Base-by-base conservation (phyloP, 1,284 basidiomycete species). In the Agaricales sp. region DNA sequence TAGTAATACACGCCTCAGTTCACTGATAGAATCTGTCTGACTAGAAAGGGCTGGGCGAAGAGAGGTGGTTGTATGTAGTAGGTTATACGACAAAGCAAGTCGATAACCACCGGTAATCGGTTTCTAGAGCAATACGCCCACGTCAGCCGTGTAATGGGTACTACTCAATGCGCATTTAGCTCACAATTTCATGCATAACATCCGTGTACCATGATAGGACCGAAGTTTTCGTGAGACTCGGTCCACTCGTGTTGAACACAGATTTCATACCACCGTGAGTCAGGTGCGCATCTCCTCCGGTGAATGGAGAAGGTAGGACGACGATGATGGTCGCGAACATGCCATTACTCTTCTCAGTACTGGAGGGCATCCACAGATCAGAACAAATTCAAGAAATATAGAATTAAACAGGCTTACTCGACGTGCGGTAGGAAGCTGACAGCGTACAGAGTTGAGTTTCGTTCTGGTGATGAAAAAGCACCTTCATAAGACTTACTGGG, bases 121-220 rank as follows among this genome's bases (percentile, higher is more conserved):
- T 50, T 72, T n/a, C n/a, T n/a, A n/a, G n/a, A n/a, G n/a, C n/a
- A n/a, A n/a, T n/a, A n/a, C n/a, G n/a, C n/a, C n/a, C n/a, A n/a
- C n/a, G n/a, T n/a, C n/a, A n/a, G n/a, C n/a, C n/a, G n/a, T n/a
- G n/a, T n/a, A n/a, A n/a, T n/a, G n/a, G n/a, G n/a, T n/a, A n/a
- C n/a, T n/a, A n/a, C n/a, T n/a, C n/a, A n/a, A n/a, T n/a, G n/a
- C n/a, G n/a, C n/a, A n/a, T n/a, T n/a, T n/a, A n/a, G n/a, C n/a
- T n/a, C n/a, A n/a, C 67, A 46, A 75, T 63, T 56, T 70, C 68
- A 50, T 73, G 69, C 19, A 58, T 56, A 26, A 73, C 72, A 50
- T 72, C 70, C 3, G 70, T 71, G 52, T 73, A 76, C 71, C 73
- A 75, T 0, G 72, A 64, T 3, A 75, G 57, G 4, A 73, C 61